These are phyloP conservation scores for Colletotrichum liaoningense DNA, from an alignment of 2,329 filamentous ascomycete genomes.

Conservation along the genomic window DNA sequence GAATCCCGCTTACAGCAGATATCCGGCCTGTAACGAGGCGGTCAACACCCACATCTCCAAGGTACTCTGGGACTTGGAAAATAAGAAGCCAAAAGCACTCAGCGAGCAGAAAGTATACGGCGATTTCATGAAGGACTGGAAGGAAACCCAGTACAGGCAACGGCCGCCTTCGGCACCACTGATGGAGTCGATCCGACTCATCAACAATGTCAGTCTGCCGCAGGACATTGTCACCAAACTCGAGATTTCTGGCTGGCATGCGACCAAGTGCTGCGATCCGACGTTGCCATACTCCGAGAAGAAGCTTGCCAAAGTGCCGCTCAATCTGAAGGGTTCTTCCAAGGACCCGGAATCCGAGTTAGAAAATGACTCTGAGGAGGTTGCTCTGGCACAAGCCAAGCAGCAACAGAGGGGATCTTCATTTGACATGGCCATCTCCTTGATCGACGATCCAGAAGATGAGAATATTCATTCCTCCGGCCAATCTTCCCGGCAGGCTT, in stretches of 20 bases:
- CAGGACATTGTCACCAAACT: not conserved
- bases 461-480: not conserved
- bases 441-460: not conserved
- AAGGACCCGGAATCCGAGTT: not conserved
- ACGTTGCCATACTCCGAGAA: not conserved
- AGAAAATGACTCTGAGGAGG: not conserved
- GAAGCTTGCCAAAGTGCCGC: not conserved
- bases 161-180: not conserved
- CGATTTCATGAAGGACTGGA: not conserved
- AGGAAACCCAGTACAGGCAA: not conserved
- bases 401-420: not conserved
- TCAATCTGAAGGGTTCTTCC: not conserved
- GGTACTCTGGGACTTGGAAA: not conserved
- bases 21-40: not conserved
- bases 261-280: conserved; percentile 13
- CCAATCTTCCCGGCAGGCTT: not conserved
- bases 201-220: not conserved
- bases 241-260: conserved; percentile 1
- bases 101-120: not conserved
- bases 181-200: conserved; percentile 6
- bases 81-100: not conserved
- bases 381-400: not conserved
- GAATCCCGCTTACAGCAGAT: not conserved
- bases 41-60: not conserved
- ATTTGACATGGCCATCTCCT: too few species aligned